phyloP scores from a whole-genome alignment of 2,329 filamentous ascomycete genomes.

The Thyridium curvatum region DNA sequence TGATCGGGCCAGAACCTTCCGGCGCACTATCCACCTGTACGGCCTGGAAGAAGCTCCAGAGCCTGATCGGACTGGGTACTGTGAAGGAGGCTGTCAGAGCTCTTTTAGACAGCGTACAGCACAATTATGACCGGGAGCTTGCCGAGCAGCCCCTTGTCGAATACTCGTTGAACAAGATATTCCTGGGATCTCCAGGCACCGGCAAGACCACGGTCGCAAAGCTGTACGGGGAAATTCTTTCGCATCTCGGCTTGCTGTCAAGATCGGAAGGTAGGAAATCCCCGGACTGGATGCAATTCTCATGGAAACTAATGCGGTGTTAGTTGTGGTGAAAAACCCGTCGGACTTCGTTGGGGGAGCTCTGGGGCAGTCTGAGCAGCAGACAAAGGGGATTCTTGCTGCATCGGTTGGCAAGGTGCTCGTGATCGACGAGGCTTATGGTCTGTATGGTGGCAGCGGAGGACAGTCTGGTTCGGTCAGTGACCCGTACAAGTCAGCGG shows the following conservation, averaged over 20 bases:
- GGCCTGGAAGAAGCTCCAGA: constrained; percentile 52
- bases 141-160: constrained; percentile 51
- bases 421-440: constrained; percentile 76
- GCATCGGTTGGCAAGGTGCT: constrained; percentile 66
- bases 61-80: constrained; percentile 49
- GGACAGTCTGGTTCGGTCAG: too few species aligned
- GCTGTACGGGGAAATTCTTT: constrained; percentile 63
- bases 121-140: constrained; percentile 63
- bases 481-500: constrained; percentile 51
- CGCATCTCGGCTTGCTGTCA: constrained; percentile 59
- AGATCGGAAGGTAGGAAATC: constrained; percentile 54
- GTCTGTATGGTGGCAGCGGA: constrained; percentile 40
- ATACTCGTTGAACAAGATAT: constrained; percentile 61
- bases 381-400: constrained; percentile 66
- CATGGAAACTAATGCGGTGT: neutral
- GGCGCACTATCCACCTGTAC: constrained; percentile 40
- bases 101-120: constrained; percentile 53
- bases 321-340: constrained; percentile 64
- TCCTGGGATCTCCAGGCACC: constrained; percentile 67
- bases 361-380: constrained; percentile 62
- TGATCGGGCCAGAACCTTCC: constrained; percentile 64
- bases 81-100: constrained; percentile 57
- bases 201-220: constrained; percentile 74
- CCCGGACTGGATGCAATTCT: neutral
- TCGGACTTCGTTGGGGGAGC: constrained; percentile 62